phyloP scores from a whole-genome alignment of 2,329 filamentous ascomycete genomes.

The Fusarium sp. region DNA sequence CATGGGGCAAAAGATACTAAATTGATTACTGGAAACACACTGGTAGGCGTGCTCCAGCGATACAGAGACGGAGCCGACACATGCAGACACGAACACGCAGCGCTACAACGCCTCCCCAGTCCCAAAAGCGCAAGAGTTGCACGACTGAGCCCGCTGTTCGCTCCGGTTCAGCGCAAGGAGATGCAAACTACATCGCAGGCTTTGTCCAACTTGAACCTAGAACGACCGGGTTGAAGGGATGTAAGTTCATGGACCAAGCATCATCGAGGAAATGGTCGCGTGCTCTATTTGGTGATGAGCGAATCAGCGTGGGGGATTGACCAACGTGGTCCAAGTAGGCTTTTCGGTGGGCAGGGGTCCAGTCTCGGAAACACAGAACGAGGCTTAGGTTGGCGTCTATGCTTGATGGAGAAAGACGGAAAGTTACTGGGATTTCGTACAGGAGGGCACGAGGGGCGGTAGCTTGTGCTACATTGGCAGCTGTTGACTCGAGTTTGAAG shows the following conservation, averaged over 20 bases:
- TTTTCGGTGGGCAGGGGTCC: constrained; percentile 39
- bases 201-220: constrained; percentile 31
- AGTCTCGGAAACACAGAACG: constrained; percentile 34
- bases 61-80: constrained; percentile 19
- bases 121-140: constrained; percentile 40
- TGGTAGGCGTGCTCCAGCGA: constrained; percentile 6
- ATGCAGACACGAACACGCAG: constrained; percentile 32
- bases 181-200: constrained; percentile 22
- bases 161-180: constrained; percentile 39
- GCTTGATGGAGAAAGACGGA: constrained; percentile 17
- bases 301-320: constrained; percentile 49
- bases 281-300: constrained; percentile 49
- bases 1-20: constrained; percentile 32
- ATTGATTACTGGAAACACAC: constrained; percentile 18
- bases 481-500: constrained; percentile 8
- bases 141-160: constrained; percentile 39
- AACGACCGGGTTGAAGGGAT: constrained; percentile 35
- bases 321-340: constrained; percentile 51
- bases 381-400: constrained; percentile 40
- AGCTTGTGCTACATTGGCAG: constrained; percentile 20
- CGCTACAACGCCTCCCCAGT: constrained; percentile 20
- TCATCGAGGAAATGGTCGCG: constrained; percentile 58
- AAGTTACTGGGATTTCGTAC: constrained; percentile 11
- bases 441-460: constrained; percentile 25
- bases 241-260: constrained; percentile 54